Evolutionary conservation across 305 asterid genomes (phyloP).

Genomic region (Euphrasia arctica): DNA sequence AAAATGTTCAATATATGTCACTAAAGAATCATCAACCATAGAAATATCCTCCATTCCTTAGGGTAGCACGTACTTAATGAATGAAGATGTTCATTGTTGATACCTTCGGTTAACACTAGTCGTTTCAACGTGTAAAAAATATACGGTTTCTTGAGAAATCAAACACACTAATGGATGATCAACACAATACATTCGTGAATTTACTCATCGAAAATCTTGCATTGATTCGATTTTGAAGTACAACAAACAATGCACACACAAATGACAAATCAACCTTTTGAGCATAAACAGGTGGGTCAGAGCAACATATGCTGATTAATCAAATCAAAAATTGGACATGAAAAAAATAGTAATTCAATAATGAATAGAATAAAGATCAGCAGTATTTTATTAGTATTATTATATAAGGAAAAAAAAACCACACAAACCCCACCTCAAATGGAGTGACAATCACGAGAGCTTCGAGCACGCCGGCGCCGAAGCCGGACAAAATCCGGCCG

Average conservation of each 20-base stretch:
- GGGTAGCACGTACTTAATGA: too few relatives aligned
- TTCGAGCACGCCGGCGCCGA: conserved; percentile 97
- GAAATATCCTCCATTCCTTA: too few relatives aligned
- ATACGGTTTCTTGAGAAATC: too few relatives aligned
- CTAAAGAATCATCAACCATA: too few relatives aligned
- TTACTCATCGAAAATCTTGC: too few relatives aligned
- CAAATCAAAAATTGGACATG: not conserved
- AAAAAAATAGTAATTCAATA: not conserved
- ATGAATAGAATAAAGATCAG: not conserved
- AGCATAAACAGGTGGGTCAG: not conserved
- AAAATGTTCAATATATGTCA: too few relatives aligned
- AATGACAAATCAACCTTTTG: not conserved
- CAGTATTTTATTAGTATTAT: not conserved
- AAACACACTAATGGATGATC: too few relatives aligned
- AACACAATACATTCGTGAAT: conserved; percentile 1
- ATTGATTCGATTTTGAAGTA: conserved; percentile 5
- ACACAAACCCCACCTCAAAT: conserved; percentile 57
- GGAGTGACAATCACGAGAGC: conserved; percentile 95
- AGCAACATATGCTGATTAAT: not conserved
- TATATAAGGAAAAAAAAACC: not conserved
- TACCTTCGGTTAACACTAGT: too few relatives aligned
- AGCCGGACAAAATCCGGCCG: conserved; percentile 75
- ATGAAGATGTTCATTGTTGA: too few relatives aligned
- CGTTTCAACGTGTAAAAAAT: too few relatives aligned
- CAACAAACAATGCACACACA: not conserved